Conservation (phyloP, 2,329 filamentous ascomycete genomes). For the Bretziella fagacearum region DNA sequence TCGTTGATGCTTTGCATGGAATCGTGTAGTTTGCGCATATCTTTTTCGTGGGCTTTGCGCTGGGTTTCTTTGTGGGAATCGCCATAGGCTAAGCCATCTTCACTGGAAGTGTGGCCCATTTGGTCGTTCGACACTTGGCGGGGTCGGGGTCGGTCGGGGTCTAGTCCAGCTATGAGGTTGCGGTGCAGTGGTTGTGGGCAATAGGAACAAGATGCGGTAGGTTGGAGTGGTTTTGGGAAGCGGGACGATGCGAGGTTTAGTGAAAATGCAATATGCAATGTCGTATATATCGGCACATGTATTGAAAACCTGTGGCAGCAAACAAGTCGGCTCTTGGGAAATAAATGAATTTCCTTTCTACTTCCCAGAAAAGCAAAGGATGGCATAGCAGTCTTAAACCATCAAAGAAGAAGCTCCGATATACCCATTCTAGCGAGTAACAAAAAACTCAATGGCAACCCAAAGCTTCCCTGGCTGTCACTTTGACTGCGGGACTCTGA, state of each 20-base stretch:
- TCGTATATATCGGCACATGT: neutral
- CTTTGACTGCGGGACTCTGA: neutral
- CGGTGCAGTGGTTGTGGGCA: neutral
- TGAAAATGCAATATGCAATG: neutral
- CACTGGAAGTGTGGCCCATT: conserved; percentile 9
- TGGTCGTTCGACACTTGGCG: neutral
- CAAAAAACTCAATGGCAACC: neutral
- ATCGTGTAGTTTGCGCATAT: conserved; percentile 8
- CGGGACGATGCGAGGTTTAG: neutral
- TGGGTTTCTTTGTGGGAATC: conserved; percentile 11
- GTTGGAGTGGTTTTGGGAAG: neutral
- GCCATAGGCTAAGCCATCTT: conserved; percentile 13
- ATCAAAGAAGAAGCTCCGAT: neutral
- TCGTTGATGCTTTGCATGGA: conserved; percentile 3
- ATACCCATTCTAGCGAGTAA: neutral
- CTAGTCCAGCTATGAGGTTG: neutral
- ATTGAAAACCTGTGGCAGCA: neutral
- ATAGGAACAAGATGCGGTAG: neutral
- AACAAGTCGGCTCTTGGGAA: neutral
- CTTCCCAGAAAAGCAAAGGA: too few relatives aligned
- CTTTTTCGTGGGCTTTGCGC: conserved; percentile 9
- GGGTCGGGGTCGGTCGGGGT: neutral
- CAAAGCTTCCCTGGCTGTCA: neutral
- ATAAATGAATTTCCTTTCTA: too few relatives aligned
- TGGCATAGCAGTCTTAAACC: too few relatives aligned